Conservation (phyloP, 768 basidiomycete genomes). For the Rhodotorula toruloides region DNA sequence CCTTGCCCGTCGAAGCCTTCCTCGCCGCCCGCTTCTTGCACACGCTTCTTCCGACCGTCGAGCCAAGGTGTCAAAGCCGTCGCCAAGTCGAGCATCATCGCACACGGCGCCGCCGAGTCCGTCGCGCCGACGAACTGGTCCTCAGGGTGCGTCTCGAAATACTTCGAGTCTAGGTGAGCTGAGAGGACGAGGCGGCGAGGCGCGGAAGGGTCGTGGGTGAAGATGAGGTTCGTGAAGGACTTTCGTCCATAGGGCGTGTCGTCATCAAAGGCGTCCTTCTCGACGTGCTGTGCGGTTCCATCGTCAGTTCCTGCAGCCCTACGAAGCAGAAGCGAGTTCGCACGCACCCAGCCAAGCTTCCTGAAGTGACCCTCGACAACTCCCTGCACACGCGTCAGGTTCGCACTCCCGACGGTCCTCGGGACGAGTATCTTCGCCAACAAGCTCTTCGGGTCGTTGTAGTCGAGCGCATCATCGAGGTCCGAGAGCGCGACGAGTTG, state of each 20-base stretch:
- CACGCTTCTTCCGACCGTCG: constrained; percentile 55
- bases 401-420: constrained; percentile 58
- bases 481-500: constrained; percentile 55
- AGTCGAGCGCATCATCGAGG: constrained; percentile 65
- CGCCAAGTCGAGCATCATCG: constrained; percentile 90
- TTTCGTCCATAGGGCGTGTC: constrained; percentile 74
- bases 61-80: constrained; percentile 55
- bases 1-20: constrained; percentile 58
- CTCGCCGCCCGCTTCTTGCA: constrained; percentile 55
- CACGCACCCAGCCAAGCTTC: constrained; percentile 28
- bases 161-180: constrained; percentile 47
- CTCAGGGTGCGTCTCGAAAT: constrained; percentile 27
- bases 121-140: constrained; percentile 93
- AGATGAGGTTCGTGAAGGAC: constrained; percentile 82
- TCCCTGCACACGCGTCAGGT: constrained; percentile 29
- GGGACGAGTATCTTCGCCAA: constrained; percentile 82
- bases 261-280: constrained; percentile 73
- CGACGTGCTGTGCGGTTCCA: constrained; percentile 49
- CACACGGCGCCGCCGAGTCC: constrained; percentile 92
- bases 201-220: constrained; percentile 87
- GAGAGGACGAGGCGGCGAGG: constrained; percentile 74
- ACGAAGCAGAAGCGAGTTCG: neutral
- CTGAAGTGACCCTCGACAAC: constrained; percentile 17
- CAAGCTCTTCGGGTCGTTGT: constrained; percentile 62
- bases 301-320: neutral